phyloP scores from a whole-genome alignment of 305 asterid genomes.

The Rubia balearica region DNA sequence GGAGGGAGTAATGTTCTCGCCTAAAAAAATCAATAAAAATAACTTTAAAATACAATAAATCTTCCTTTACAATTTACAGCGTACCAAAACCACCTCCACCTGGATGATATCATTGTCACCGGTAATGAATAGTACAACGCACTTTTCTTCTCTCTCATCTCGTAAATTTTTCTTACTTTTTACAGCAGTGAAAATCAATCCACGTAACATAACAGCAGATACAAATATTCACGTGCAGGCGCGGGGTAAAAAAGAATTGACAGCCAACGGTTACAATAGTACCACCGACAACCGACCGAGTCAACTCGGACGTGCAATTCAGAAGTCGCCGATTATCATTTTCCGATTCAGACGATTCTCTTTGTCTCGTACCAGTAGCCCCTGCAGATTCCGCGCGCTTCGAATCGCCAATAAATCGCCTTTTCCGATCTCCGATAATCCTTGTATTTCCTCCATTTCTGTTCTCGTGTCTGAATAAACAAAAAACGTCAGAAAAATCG shows the following conservation, averaged over 20 bases:
- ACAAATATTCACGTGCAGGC: conserved; percentile 22
- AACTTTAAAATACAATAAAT: not conserved
- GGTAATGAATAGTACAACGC: not conserved
- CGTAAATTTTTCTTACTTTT: not conserved
- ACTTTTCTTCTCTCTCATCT: not conserved
- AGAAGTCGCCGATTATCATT: not conserved
- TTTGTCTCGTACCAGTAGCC: conserved; percentile 6
- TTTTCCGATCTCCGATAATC: conserved; percentile 29
- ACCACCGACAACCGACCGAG: conserved; percentile 27
- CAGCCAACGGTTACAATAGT: conserved; percentile 18
- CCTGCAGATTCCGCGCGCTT: conserved; percentile 52
- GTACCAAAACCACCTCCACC: not conserved
- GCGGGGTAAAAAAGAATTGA: conserved; percentile 13
- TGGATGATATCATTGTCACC: not conserved
- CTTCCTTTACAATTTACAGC: not conserved
- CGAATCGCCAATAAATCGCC: conserved; percentile 47
- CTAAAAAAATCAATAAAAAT: not conserved
- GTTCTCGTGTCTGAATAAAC: conserved; percentile 17
- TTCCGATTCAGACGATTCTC: not conserved
- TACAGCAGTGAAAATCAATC: not conserved
- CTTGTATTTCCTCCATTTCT: conserved; percentile 27
- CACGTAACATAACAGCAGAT: not conserved
- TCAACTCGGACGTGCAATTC: conserved; percentile 1
- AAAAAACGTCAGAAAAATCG: not conserved
- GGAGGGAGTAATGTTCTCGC: not conserved